A percentile compares a stretch with the other conserved stretches of the same genome.
These are phyloP conservation scores for Tubosaeta sp. DNA, from an alignment of 768 basidiomycete genomes.

Conservation along the genomic window DNA sequence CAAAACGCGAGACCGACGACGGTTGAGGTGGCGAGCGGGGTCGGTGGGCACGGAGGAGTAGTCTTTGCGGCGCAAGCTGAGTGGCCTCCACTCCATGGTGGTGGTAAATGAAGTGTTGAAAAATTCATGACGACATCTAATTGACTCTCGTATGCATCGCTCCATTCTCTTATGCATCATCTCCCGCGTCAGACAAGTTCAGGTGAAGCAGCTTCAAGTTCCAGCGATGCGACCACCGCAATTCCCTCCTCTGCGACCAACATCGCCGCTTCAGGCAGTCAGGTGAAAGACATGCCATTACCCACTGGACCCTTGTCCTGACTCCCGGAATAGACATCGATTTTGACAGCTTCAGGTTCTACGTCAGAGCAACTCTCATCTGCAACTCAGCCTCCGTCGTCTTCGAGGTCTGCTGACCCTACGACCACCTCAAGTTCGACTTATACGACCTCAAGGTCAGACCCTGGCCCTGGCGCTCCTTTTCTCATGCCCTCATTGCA, in stretches of 20 bases:
- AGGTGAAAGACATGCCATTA: neutral
- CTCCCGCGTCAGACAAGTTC: neutral
- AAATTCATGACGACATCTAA: too few species aligned
- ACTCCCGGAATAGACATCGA: constrained; percentile 1
- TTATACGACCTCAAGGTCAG: constrained; percentile 15
- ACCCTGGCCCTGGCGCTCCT: neutral
- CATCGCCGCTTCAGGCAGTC: neutral
- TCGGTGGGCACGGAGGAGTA: constrained; percentile 13
- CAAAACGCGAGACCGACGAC: constrained; percentile 13
- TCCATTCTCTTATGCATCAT: neutral
- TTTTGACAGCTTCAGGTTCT: neutral
- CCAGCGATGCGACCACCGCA: neutral
- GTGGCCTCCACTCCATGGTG: constrained; percentile 5
- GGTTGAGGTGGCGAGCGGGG: constrained; percentile 2
- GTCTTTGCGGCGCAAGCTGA: constrained; percentile 4
- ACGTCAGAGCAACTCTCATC: neutral
- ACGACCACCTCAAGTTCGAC: constrained; percentile 3
- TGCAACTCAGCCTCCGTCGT: neutral
- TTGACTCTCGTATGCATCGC: too few species aligned
- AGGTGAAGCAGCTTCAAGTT: neutral
- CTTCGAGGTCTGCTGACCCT: neutral
- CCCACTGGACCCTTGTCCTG: neutral
- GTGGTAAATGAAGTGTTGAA: neutral
- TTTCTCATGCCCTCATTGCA: neutral
- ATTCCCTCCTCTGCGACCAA: neutral